Percentiles rank a stretch among this genome's conserved stretches.
Conservation (phyloP, 495 filamentous ascomycete genomes). For the Podospora australis region DNA sequence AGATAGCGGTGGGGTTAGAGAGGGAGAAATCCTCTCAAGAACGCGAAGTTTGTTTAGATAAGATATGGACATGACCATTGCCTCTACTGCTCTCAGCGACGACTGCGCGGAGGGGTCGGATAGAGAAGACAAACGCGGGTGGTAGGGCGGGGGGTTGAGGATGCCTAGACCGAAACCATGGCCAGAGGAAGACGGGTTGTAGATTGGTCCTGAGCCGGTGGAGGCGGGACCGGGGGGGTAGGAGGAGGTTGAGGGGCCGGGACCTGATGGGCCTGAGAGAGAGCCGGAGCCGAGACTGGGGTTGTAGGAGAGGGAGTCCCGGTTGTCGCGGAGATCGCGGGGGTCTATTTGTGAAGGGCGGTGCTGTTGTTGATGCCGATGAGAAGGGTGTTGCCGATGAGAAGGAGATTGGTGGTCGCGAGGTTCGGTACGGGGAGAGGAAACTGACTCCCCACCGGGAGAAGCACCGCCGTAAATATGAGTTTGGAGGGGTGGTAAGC, state of each 20-base stretch:
- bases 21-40: slow-evolving; percentile 32
- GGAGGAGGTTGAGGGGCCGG: too few relatives aligned
- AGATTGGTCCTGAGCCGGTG: not conserved
- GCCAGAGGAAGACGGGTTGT: not conserved
- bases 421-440: too few relatives aligned
- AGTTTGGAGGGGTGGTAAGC: slow-evolving; percentile 59
- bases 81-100: slow-evolving; percentile 45
- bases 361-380: too few relatives aligned
- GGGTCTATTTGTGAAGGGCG: too few relatives aligned
- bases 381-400: too few relatives aligned
- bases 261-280: too few relatives aligned
- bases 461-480: too few relatives aligned
- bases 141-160: not conserved
- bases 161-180: too few relatives aligned
- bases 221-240: not conserved
- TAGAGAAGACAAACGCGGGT: too few relatives aligned
- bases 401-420: too few relatives aligned
- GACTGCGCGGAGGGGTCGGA: not conserved
- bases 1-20: slow-evolving; percentile 42
- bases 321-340: too few relatives aligned
- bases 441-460: too few relatives aligned
- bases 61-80: slow-evolving; percentile 68
- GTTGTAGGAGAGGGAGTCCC: slow-evolving; percentile 17
- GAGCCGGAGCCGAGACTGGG: not conserved
- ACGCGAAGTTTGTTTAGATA: slow-evolving; percentile 54